A percentile compares a stretch with the other conserved stretches of the same genome.
Evolutionary conservation across 1,284 basidiomycete species (phyloP).

Genomic region (Tilletia setariae): DNA sequence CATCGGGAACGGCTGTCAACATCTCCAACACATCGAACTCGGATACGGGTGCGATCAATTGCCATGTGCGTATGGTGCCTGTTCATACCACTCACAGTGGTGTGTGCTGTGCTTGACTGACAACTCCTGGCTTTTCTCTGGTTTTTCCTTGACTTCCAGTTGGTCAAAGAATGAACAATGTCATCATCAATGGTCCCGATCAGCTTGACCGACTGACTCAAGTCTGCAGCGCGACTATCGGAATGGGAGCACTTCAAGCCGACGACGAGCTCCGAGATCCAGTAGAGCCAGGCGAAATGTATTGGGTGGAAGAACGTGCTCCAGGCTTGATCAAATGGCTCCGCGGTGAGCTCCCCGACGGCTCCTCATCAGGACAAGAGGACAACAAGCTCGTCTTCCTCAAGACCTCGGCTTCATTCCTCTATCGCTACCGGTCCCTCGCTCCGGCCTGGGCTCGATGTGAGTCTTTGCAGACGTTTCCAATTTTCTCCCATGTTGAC

Average conservation of each 20-base stretch:
- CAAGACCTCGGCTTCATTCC: background rate
- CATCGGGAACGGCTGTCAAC: background rate
- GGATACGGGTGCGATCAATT: background rate
- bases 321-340: background rate
- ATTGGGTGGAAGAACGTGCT: no score
- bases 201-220: background rate
- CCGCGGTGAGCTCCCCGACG: background rate
- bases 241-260: background rate
- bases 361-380: background rate
- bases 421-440: background rate
- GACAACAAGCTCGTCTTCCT: constrained; percentile 8
- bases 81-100: background rate
- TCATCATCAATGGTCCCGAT: background rate
- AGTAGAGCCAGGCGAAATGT: no score
- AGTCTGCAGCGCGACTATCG: background rate
- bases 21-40: background rate
- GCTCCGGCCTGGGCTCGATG: background rate
- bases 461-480: no score
- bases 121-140: background rate
- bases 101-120: no score
- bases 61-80: background rate
- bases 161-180: background rate
- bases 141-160: background rate
- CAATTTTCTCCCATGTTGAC: no score
- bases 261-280: no score